phyloP scores from a whole-genome alignment of 2,329 filamentous ascomycete species.

The Alternaria angustiovoidea region DNA sequence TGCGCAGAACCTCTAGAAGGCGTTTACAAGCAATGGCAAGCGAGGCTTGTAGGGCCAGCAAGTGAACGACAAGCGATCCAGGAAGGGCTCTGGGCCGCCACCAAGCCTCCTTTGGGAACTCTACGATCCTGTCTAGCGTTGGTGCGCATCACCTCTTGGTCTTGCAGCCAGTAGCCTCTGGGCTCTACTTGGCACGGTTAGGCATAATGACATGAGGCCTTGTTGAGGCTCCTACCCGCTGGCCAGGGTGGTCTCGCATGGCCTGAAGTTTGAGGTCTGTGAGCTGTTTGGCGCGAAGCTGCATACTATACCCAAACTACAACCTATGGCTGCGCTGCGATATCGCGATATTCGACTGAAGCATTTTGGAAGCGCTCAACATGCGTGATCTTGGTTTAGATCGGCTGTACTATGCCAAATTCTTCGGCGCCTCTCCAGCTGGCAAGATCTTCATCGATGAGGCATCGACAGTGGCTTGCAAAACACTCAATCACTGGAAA shows the following conservation, averaged over 20 bases:
- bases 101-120: slow-evolving; percentile 8
- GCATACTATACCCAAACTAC: neutral
- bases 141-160: slow-evolving; percentile 3
- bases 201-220: slow-evolving; percentile 15
- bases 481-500: neutral
- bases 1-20: slow-evolving; percentile 4
- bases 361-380: slow-evolving; percentile 15
- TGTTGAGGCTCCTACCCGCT: slow-evolving; percentile 23
- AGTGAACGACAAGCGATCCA: slow-evolving; percentile 4
- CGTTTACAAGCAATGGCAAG: slow-evolving; percentile 9
- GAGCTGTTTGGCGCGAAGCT: slow-evolving; percentile 8
- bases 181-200: slow-evolving; percentile 8
- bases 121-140: slow-evolving; percentile 16
- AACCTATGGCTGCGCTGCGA: slow-evolving; percentile 2
- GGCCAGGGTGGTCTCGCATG: slow-evolving; percentile 16
- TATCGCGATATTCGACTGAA: slow-evolving; percentile 1
- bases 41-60: slow-evolving; percentile 8
- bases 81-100: slow-evolving; percentile 1
- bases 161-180: slow-evolving; percentile 20
- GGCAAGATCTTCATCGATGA: neutral
- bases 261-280: slow-evolving; percentile 16
- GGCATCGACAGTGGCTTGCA: slow-evolving; percentile 1
- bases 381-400: neutral
- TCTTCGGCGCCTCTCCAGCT: neutral
- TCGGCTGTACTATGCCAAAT: neutral